phyloP scores from a whole-genome alignment of 192 early-diverging fungal genomes.

The Backusella westeae region DNA sequence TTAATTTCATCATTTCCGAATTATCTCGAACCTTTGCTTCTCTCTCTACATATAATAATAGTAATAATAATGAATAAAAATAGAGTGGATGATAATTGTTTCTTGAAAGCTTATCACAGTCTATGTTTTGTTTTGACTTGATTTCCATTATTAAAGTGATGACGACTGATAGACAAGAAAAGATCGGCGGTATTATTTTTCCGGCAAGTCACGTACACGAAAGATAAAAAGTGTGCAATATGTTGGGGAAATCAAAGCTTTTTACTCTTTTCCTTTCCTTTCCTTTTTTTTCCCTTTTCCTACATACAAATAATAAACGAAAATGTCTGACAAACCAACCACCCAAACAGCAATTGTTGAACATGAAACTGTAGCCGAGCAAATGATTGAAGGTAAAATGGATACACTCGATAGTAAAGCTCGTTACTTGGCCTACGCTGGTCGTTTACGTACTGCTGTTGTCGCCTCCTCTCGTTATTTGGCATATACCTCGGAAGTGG shows the following conservation, averaged over 20 bases:
- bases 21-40: neutral
- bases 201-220: neutral
- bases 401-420: constrained; percentile 47
- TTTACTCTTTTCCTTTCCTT: neutral
- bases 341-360: neutral
- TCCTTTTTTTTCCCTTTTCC: neutral
- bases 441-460: constrained; percentile 44
- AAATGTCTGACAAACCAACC: neutral
- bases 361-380: constrained; percentile 6
- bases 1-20: neutral
- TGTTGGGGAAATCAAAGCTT: neutral
- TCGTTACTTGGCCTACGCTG: constrained; percentile 53
- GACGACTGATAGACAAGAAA: neutral
- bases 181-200: neutral
- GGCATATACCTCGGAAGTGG: constrained; percentile 71
- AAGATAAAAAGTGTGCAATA: neutral
- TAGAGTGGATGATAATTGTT: neutral
- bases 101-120: neutral
- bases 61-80: neutral
- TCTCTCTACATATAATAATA: neutral
- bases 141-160: neutral
- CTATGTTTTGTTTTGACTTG: neutral
- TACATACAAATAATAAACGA: neutral
- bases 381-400: constrained; percentile 37
- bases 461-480: constrained; percentile 47